Evolutionary conservation across 768 basidiomycete genomes (phyloP).

Genomic region (Dentipellis sp.): DNA sequence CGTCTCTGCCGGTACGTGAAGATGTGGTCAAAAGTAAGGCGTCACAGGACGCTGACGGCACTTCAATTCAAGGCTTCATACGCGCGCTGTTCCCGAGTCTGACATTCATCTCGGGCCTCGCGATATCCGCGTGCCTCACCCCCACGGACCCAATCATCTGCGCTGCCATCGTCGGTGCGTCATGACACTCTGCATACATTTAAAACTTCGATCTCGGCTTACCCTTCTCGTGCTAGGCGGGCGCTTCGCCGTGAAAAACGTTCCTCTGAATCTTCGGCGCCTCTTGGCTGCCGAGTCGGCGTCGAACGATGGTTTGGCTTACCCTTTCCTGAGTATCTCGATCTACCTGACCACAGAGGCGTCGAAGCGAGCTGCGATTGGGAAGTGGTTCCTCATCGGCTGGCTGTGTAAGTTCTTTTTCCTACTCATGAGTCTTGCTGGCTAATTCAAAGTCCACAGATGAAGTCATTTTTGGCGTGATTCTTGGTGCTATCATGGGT

Average conservation of each 20-base stretch:
- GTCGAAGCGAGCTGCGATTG: conserved; percentile 52
- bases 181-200: neutral
- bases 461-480: conserved; percentile 68
- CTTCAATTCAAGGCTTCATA: conserved; percentile 55
- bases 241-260: conserved; percentile 58
- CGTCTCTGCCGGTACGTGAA: conserved; percentile 48
- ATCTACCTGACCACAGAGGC: conserved; percentile 77
- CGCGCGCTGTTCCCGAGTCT: conserved; percentile 64
- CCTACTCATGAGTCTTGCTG: neutral
- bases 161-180: conserved; percentile 63
- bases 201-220: neutral
- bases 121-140: conserved; percentile 83
- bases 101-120: conserved; percentile 66
- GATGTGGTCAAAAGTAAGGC: neutral
- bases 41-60: neutral
- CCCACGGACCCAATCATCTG: conserved; percentile 95
- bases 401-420: conserved; percentile 54
- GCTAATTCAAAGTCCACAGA: conserved; percentile 32
- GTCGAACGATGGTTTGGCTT: conserved; percentile 92
- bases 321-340: conserved; percentile 82
- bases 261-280: conserved; percentile 67
- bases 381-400: conserved; percentile 80
- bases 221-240: conserved; percentile 33
- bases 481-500: conserved; percentile 54
- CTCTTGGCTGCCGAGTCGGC: conserved; percentile 87